A percentile compares a stretch with the other conserved stretches of the same genome.
Evolutionary conservation across 2,329 filamentous ascomycete genomes (phyloP).

Genomic region (Fusarium sp.): DNA sequence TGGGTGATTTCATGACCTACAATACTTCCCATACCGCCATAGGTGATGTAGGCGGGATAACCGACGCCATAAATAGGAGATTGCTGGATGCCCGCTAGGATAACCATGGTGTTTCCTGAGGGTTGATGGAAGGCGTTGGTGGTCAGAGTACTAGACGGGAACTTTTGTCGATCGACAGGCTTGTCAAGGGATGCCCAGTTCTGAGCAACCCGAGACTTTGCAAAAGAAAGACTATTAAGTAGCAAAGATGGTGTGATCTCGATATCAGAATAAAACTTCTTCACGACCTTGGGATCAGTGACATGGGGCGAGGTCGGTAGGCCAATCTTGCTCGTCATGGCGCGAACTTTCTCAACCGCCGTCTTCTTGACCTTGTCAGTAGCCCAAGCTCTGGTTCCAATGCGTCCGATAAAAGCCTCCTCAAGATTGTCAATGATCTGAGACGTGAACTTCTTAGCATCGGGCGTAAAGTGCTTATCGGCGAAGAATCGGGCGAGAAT

Average conservation of each 20-base stretch:
- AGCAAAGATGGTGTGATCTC: constrained; percentile 64
- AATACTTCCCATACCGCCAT: constrained; percentile 73
- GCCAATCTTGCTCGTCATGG: constrained; percentile 74
- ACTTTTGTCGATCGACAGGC: constrained; percentile 68
- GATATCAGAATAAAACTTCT: constrained; percentile 64
- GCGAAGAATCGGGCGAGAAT: constrained; percentile 76
- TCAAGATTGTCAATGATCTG: constrained; percentile 76
- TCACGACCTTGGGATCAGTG: constrained; percentile 63
- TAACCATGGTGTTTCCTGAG: constrained; percentile 71
- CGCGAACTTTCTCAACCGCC: constrained; percentile 71
- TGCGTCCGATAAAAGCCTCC: constrained; percentile 68
- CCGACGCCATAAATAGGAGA: constrained; percentile 70
- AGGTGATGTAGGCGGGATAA: constrained; percentile 71
- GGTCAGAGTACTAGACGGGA: constrained; percentile 68
- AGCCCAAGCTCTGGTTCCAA: constrained; percentile 71
- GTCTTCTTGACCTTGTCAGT: constrained; percentile 66
- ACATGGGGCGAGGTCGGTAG: constrained; percentile 72
- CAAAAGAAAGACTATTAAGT: constrained; percentile 63
- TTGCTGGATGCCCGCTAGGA: constrained; percentile 70
- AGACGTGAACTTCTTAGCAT: constrained; percentile 73
- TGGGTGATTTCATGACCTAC: constrained; percentile 76
- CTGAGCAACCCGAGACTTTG: constrained; percentile 55
- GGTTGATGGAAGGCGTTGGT: constrained; percentile 74
- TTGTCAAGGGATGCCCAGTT: constrained; percentile 68
- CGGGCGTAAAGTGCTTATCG: constrained; percentile 72